phyloP scores from a whole-genome alignment of 371 early-diverging fungal species.

The Neoconidiobolus thromboides region DNA sequence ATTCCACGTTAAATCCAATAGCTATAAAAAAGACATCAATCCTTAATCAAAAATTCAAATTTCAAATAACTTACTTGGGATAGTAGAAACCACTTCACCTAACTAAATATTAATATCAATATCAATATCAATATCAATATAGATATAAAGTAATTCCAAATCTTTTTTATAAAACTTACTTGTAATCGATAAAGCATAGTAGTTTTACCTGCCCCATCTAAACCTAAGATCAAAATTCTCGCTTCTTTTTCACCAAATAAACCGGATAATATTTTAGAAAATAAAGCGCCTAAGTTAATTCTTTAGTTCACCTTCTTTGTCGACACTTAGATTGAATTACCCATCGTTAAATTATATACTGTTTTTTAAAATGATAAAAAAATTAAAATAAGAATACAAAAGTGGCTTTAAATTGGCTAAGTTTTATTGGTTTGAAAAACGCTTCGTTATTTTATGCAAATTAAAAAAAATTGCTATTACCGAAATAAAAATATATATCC shows the following conservation, averaged over 20 bases:
- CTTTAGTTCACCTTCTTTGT: no score
- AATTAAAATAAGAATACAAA: no score
- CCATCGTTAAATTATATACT: no score
- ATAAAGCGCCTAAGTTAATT: conserved; percentile 20
- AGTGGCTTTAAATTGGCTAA: no score
- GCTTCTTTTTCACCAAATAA: conserved; percentile 80
- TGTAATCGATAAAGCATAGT: conserved; percentile 81
- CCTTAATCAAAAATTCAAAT: background rate
- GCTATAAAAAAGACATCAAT: conserved; percentile 11
- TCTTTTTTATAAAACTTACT: conserved; percentile 10
- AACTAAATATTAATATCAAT: conserved; percentile 21
- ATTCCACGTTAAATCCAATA: conserved; percentile 83
- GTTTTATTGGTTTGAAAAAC: no score
- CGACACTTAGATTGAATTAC: no score
- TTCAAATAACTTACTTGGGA: conserved; percentile 45
- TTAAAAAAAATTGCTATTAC: no score
- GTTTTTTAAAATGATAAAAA: no score
- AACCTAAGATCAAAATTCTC: conserved; percentile 92
- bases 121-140: background rate
- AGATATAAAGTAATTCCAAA: background rate
- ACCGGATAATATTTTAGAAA: conserved; percentile 34
- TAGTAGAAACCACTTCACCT: conserved; percentile 91
- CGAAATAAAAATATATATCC: no score
- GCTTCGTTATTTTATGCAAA: no score
- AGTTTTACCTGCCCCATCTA: conserved; percentile 98